Base-by-base conservation (phyloP, 441 rosid genomes). In the Viola pubescens region DNA sequence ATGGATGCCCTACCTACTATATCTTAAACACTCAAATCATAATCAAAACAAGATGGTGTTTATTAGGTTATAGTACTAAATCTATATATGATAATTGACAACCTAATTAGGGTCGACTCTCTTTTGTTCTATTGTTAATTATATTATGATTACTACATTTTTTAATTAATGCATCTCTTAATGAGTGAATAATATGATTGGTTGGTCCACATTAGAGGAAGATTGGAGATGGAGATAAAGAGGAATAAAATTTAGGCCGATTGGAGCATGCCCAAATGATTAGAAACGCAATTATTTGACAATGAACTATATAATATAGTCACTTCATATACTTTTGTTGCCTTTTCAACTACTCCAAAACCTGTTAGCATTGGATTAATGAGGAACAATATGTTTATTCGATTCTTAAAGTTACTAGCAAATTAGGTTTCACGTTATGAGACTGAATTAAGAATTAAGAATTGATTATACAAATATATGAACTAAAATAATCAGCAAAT, bases 211-310 rank as follows among this genome's bases (percentile, higher is more conserved):
- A 9, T 26, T 26, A 26, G 12, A 62, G 54, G 56, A 47, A 71
- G 54, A 59, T 42, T 5, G 54, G 5, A 42, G 38, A 37, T 26
- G 26, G 60, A 61, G 63, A 70, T 62, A 60, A 65, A 67, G 61
- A 46, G 51, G 66, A 64, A 69, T 54, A 62, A 51, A 57, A 37
- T 57, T 16, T 51, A 42, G 60, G 70, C 63, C 59, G 60, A 61
- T 26, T 54, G 69, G 68, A 58, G 66, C 50, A 63, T 63, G 69
- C 39, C 54, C 58, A 73, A 73, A 78, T 79, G 69, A 75, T 71
- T 73, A 64, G 76, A 63, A 58, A 68, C 37, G 37, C 64, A 13
- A 73, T 73, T 63, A 62, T 73, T 73, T 65, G 73, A 56, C 12
- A 64, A 61, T 54, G 40, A 44, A 57, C 58, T 51, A 54, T 39